Conservation (phyloP, 2,329 filamentous ascomycete genomes). For the Paraconiothyrium sp. region DNA sequence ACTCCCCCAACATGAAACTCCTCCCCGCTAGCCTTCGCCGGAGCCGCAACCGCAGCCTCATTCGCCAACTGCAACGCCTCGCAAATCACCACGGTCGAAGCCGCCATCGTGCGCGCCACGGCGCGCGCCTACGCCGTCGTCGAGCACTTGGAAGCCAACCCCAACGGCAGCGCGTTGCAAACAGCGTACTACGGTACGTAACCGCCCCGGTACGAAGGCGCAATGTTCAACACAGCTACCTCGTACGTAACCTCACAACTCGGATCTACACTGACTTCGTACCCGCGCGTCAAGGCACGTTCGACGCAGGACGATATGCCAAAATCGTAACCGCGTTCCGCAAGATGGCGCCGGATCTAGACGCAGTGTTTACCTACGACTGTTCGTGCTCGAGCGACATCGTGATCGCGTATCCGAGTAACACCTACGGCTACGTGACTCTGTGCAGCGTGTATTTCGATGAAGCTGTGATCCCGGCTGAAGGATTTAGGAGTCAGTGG, state of each 20-base stretch:
- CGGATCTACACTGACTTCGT: too few relatives aligned
- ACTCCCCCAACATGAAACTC: background rate
- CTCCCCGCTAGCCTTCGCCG: background rate
- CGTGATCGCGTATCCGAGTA: background rate
- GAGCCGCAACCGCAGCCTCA: background rate
- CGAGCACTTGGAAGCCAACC: constrained; percentile 8
- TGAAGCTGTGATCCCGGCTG: background rate
- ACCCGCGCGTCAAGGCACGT: too few relatives aligned
- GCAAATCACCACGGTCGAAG: constrained; percentile 7
- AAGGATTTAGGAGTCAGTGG: constrained; percentile 6
- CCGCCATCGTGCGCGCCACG: constrained; percentile 4
- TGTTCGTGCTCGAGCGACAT: constrained; percentile 3
- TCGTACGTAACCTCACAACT: too few relatives aligned
- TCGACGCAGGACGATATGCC: background rate
- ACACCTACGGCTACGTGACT: background rate
- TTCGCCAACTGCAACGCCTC: background rate
- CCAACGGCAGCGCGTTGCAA: constrained; percentile 8
- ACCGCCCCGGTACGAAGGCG: too few relatives aligned
- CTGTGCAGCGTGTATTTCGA: constrained; percentile 10
- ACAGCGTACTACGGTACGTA: constrained; percentile 7
- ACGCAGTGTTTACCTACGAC: constrained; percentile 5
- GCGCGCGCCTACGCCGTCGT: constrained; percentile 1
- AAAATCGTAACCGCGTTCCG: constrained; percentile 2
- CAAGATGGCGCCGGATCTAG: constrained; percentile 10
- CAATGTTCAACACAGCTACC: too few relatives aligned